Percentiles rank a stretch among this genome's conserved stretches.
Conservation (phyloP, 192 early-diverging fungal genomes). For the Lunasporangiospora selenospora region DNA sequence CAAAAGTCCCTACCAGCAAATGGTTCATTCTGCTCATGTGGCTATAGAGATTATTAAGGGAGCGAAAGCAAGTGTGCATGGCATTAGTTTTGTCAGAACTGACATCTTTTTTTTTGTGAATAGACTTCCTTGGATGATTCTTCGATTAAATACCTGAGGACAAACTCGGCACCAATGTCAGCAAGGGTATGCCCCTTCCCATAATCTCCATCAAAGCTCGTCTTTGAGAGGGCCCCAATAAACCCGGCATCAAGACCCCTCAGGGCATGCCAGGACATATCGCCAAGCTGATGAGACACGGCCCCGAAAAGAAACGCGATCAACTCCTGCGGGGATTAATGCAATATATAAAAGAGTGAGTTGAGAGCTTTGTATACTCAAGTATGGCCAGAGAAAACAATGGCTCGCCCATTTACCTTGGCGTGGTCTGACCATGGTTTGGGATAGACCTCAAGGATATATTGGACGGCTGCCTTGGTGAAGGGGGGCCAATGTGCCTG, state of each 20-base stretch:
- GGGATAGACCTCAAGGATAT: slow-evolving; percentile 66
- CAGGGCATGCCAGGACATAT: slow-evolving; percentile 73
- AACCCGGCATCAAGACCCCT: slow-evolving; percentile 62
- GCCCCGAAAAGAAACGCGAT: slow-evolving; percentile 72
- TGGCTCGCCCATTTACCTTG: slow-evolving; percentile 23
- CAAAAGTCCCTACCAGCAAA: slow-evolving; percentile 8
- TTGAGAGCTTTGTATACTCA: too few species aligned
- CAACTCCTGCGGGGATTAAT: slow-evolving; percentile 41
- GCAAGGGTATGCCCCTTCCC: slow-evolving; percentile 60
- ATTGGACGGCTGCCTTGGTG: slow-evolving; percentile 55
- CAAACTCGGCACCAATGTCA: slow-evolving; percentile 72
- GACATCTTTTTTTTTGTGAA: not conserved
- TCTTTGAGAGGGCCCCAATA: slow-evolving; percentile 57
- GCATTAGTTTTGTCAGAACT: not conserved
- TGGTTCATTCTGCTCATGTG: slow-evolving; percentile 41
- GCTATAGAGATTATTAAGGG: slow-evolving; percentile 1
- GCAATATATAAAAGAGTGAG: not conserved
- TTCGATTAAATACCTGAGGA: slow-evolving; percentile 64
- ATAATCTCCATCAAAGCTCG: slow-evolving; percentile 57
- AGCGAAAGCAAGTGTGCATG: not conserved
- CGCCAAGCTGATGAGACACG: slow-evolving; percentile 73
- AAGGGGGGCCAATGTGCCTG: slow-evolving; percentile 79
- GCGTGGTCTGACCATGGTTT: slow-evolving; percentile 55
- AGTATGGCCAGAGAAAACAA: not conserved
- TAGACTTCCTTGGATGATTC: too few species aligned